Percentiles rank a stretch among this genome's conserved stretches.
These are phyloP conservation scores for Geranomyces michiganensis DNA, from an alignment of 192 early-diverging fungal species.

Conservation along the genomic window DNA sequence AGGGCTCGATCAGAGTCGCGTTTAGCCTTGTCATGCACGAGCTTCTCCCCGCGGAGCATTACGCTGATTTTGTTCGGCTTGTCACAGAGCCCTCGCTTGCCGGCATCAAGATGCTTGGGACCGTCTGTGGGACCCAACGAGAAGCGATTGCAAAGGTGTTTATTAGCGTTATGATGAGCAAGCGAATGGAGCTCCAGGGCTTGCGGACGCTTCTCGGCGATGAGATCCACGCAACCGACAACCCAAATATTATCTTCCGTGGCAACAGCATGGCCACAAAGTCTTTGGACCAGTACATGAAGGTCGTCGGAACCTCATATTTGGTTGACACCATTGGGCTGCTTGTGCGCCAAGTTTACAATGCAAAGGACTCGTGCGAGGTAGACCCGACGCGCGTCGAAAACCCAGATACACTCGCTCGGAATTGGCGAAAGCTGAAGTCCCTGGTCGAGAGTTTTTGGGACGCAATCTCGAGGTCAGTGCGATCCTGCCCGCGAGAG, in stretches of 20 bases:
- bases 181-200: conserved; percentile 39
- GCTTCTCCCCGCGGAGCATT: conserved; percentile 37
- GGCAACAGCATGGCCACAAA: conserved; percentile 63
- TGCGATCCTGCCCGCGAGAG: conserved; percentile 39
- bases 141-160: conserved; percentile 45
- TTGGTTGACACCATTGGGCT: conserved; percentile 42
- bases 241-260: conserved; percentile 61
- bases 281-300: conserved; percentile 62
- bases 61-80: conserved; percentile 39
- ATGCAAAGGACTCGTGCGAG: conserved; percentile 33
- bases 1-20: conserved; percentile 41
- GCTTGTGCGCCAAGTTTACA: conserved; percentile 27
- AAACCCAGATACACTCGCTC: conserved; percentile 29
- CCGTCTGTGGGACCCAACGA: conserved; percentile 32
- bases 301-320: conserved; percentile 50
- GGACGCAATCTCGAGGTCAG: conserved; percentile 41
- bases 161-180: conserved; percentile 36
- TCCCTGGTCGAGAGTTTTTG: conserved; percentile 40
- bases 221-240: conserved; percentile 45
- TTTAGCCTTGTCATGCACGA: conserved; percentile 38
- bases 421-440: conserved; percentile 40
- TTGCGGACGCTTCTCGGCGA: conserved; percentile 32
- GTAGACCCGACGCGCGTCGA: conserved; percentile 44
- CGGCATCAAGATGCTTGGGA: conserved; percentile 39
- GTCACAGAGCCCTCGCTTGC: conserved; percentile 47